phyloP scores from a whole-genome alignment of 1,284 basidiomycete species.

The Rhodotorula sp. region DNA sequence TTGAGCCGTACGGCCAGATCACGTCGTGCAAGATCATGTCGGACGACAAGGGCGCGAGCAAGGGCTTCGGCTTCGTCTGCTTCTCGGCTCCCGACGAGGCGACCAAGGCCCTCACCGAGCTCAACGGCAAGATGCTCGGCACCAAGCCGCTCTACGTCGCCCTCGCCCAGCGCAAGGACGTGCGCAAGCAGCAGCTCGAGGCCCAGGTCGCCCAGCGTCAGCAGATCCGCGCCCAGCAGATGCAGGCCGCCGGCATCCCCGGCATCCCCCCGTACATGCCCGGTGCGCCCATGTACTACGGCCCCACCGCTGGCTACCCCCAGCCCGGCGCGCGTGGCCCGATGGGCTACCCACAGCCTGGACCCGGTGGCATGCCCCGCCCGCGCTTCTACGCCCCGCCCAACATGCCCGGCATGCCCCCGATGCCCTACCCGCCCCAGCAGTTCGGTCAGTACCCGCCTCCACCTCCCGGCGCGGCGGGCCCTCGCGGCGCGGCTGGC shows the following conservation, averaged over 20 bases:
- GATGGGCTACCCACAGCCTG: conserved; percentile 54
- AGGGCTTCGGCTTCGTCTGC: conserved; percentile 99
- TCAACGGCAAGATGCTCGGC: conserved; percentile 99
- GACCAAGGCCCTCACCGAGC: conserved; percentile 98
- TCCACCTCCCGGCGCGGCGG: conserved; percentile 51
- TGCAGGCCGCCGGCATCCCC: conserved; percentile 45
- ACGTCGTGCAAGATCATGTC: conserved; percentile 99
- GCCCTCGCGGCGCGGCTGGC: conserved; percentile 61
- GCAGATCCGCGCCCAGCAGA: conserved; percentile 90
- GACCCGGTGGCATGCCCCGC: conserved; percentile 55
- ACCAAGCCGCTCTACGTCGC: conserved; percentile 98
- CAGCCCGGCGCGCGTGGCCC: conserved; percentile 60
- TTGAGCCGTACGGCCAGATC: conserved; percentile 94
- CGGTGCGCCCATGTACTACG: conserved; percentile 78
- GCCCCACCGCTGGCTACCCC: conserved; percentile 63
- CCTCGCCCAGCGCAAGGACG: conserved; percentile 96
- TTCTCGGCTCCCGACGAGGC: conserved; percentile 98
- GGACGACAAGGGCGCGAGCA: conserved; percentile 84
- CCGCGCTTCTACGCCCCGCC: conserved; percentile 74
- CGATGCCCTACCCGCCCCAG: conserved; percentile 54
- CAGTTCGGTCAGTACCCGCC: conserved; percentile 42
- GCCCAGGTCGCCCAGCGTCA: conserved; percentile 96
- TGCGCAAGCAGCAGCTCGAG: conserved; percentile 97
- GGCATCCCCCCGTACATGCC: conserved; percentile 51
- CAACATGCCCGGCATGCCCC: conserved; percentile 71